A percentile compares a stretch with the other conserved stretches of the same genome.
phyloP scores from a whole-genome alignment of 2,329 filamentous ascomycete species.

The Diaporthe citri region DNA sequence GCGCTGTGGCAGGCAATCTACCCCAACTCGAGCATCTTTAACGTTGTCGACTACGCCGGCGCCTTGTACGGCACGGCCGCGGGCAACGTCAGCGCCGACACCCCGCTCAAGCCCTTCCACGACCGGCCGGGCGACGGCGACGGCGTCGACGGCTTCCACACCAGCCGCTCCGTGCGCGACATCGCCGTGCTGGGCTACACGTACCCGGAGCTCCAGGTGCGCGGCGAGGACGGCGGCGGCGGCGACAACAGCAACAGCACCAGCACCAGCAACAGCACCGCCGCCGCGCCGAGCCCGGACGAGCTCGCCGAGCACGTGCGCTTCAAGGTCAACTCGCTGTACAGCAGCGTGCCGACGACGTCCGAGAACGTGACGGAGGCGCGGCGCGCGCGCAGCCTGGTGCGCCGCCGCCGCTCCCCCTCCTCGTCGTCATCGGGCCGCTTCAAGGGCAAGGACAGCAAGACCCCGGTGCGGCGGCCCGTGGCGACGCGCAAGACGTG shows the following conservation, averaged over 20 bases:
- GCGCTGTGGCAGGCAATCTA: conserved; percentile 61
- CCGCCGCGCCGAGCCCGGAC: conserved; percentile 58
- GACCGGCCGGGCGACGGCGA: conserved; percentile 44
- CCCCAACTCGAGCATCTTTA: conserved; percentile 50
- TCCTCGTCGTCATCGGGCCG: not conserved
- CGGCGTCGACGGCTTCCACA: conserved; percentile 56
- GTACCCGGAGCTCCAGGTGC: conserved; percentile 47
- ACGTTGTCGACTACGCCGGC: conserved; percentile 43
- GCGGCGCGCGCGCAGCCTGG: not conserved
- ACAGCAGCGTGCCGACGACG: conserved; percentile 43
- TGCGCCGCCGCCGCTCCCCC: not conserved
- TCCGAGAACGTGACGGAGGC: not conserved
- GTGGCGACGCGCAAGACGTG: conserved; percentile 45
- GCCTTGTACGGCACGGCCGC: conserved; percentile 56
- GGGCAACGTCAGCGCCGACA: conserved; percentile 58
- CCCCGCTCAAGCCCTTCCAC: conserved; percentile 65
- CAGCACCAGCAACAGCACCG: not conserved
- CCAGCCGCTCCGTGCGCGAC: conserved; percentile 48
- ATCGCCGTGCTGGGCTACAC: conserved; percentile 53
- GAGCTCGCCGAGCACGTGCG: conserved; percentile 73
- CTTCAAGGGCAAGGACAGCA: not conserved
- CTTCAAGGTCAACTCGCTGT: conserved; percentile 68
- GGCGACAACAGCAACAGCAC: not conserved
- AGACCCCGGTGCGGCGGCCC: not conserved
- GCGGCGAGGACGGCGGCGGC: conserved; percentile 51